These are phyloP conservation scores for Neonothopanus nambi DNA, from an alignment of 1,284 basidiomycete species.

Conservation along the genomic window DNA sequence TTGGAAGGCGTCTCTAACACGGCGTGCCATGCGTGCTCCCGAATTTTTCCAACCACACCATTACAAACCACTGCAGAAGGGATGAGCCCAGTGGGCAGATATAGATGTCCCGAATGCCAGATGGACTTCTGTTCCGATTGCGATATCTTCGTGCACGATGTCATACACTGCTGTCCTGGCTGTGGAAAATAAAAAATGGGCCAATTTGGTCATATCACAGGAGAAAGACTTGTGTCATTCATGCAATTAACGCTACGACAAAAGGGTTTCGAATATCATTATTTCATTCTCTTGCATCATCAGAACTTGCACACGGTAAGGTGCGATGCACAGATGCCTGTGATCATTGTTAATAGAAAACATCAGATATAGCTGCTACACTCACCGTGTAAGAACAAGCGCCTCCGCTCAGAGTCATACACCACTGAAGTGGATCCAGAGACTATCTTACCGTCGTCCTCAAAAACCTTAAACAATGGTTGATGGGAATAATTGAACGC, in stretches of 20 bases:
- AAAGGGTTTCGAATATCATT: too few relatives aligned
- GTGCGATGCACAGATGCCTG: too few relatives aligned
- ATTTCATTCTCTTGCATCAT: too few relatives aligned
- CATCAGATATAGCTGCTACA: background rate
- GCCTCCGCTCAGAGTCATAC: conserved; percentile 48
- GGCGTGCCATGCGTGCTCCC: conserved; percentile 72
- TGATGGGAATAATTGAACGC: conserved; percentile 10
- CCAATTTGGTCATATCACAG: too few relatives aligned
- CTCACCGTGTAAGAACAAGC: conserved; percentile 59
- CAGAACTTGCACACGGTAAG: too few relatives aligned
- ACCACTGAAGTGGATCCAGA: conserved; percentile 55
- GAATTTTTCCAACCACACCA: conserved; percentile 52
- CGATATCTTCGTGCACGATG: too few relatives aligned
- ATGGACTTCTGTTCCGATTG: too few relatives aligned
- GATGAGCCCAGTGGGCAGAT: conserved; percentile 49
- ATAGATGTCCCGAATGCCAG: conserved; percentile 35
- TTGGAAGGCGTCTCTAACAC: conserved; percentile 35
- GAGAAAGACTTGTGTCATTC: too few relatives aligned
- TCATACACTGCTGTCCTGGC: too few relatives aligned
- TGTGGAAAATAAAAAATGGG: too few relatives aligned
- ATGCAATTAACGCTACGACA: too few relatives aligned
- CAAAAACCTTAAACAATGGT: conserved; percentile 47
- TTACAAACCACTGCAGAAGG: conserved; percentile 54
- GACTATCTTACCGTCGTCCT: conserved; percentile 58
- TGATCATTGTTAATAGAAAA: too few relatives aligned